Conservation (phyloP, 257 asterid genomes). For the Catharanthus roseus region DNA sequence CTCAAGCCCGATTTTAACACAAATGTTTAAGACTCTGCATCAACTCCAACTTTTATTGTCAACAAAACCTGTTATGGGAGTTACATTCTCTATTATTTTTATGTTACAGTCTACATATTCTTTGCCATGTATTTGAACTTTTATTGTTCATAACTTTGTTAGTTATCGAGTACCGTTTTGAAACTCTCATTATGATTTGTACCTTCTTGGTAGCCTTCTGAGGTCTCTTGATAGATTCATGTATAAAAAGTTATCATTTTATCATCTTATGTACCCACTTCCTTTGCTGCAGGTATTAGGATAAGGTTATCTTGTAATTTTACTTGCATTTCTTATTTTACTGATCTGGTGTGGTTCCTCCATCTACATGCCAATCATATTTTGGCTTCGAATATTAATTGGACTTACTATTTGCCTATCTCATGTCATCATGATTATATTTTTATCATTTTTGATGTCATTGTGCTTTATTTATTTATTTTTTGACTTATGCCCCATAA, state of each 20-base stretch:
- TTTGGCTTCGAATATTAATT: background rate
- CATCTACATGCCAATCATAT: background rate
- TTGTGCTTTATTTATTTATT: background rate
- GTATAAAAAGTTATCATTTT: background rate
- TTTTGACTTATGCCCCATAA: background rate
- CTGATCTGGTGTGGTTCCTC: background rate
- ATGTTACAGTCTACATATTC: background rate
- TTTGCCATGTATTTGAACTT: background rate
- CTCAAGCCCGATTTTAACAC: too few relatives aligned
- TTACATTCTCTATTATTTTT: background rate
- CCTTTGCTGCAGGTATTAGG: background rate
- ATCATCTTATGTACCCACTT: background rate
- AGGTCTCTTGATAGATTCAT: background rate
- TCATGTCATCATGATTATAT: background rate
- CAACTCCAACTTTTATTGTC: background rate
- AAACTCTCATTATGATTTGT: background rate
- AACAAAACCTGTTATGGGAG: background rate
- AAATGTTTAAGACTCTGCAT: too few relatives aligned
- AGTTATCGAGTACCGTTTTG: background rate
- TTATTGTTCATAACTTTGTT: background rate
- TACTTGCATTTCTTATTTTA: background rate
- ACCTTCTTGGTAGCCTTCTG: background rate
- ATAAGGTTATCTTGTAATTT: background rate
- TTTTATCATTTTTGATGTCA: background rate
- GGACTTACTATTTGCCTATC: background rate